Base-by-base conservation (phyloP, 805 yeast genomes). In the Brettanomyces sp. region DNA sequence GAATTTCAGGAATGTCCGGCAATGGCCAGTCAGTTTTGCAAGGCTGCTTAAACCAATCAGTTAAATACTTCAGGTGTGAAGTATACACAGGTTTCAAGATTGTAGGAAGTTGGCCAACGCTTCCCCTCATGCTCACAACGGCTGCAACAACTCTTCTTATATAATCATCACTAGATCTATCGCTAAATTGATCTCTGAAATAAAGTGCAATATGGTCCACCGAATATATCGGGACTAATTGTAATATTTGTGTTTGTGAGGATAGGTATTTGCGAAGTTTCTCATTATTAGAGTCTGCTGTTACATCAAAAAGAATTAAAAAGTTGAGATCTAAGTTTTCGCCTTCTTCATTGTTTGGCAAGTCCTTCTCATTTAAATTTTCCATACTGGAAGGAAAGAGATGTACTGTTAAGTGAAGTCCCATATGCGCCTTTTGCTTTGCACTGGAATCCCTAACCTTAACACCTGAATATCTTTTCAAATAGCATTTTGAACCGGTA, bases 101-200 rank as follows among this genome's bases (percentile, higher is more conserved):
- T 0, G 88, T 82, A 2, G 96, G 93, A 39, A 91, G 61, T 42
- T 76, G 75, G 6, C 98, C 98, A 12, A 84, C 88, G 48, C 81
- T 73, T 52, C 85, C 95, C 55, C 96, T 68, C 44, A 88, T 63
- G 30, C 89, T 86, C 3, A 89, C 95, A 18, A 84, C 73, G 1
- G 95, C 88, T 1, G 95, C 86, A 1, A 90, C 79, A 8, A 84
- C 79, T 41, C 79, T 80, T 50, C 78, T 82, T 39, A 88, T 66
- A 52, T 77, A 76, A 3, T 41, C 43, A 18, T 47, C 36, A 25
- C 43, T 44, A 32, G 66, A 58, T 33, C 67, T 63, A 18, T 56
- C 49, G 35, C 53, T 49, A 11, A 56, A 51, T 45, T 57, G 43
- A 51, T 65, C 48, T 48, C 60, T 57, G 68, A 79, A 74, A 55